Evolutionary conservation across 164 flowering plant genomes (phyloP), one percentile per base, ranked within the genome.

Genomic region (Aristolochia contorta): DNA sequence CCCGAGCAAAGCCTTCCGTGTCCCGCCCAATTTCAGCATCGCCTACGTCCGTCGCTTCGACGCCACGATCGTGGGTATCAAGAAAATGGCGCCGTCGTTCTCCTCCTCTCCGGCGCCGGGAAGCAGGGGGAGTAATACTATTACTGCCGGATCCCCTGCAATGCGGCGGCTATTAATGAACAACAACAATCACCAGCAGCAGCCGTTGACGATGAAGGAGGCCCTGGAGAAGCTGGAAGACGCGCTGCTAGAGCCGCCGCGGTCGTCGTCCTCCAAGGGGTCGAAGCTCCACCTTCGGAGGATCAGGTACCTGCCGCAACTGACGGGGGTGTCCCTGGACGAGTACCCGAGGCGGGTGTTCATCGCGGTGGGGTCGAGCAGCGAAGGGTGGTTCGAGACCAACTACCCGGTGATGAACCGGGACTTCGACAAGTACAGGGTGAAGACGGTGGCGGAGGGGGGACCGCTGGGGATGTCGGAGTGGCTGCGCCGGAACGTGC

Each of bases 171-270:
- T 80, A 0, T 70, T 61, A n/a, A n/a, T 61, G 0, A 69, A 63
- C 10, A 61, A 61, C 14, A 50, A 65, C 4, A n/a, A n/a, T n/a
- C n/a, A n/a, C n/a, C n/a, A n/a, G n/a, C n/a, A n/a, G n/a, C n/a
- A n/a, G n/a, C 49, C 73, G 1, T 85, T 78, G 47, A 80, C 78
- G 1, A 84, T 73, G 71, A 82, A 71, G 61, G 83, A 71, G 0
- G 92, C 87, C 2, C 63, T 89, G 66, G 56, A 67, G 25, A 74
- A 76, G 0, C 81, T 91, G 0, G 97, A 89, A 62, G 95, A 81
- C 18, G 90, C 76, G 5, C 81, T 82, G 12, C 81, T 91, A 0
- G 97, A 91, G 54, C 94, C 97, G 7, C 97, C 91, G 10, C 59
- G 85, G 33, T 61, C 64, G 1, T 59, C 82, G 16, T 59, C 82